Base-by-base conservation (phyloP, 163 green algal species). In the Chlamydomonas reinhardtii region DNA sequence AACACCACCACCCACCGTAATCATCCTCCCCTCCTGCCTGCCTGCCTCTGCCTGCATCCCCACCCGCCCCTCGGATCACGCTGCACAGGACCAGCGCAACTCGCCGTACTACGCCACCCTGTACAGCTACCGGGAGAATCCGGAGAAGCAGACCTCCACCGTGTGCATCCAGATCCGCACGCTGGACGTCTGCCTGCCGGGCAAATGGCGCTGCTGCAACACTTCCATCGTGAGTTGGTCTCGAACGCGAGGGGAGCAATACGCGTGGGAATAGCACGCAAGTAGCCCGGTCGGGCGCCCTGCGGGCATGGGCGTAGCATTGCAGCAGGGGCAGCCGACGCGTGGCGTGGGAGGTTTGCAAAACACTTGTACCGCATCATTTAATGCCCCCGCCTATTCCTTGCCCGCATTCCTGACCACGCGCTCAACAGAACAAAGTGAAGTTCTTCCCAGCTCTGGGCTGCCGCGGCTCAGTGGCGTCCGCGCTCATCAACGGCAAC, bases 361-460 rank as follows among this genome's bases (percentile, higher is more conserved):
- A n/a, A n/a, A n/a, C n/a, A n/a, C n/a, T n/a, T n/a, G n/a, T n/a
- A n/a, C n/a, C n/a, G n/a, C n/a, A n/a, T n/a, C n/a, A n/a, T n/a
- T n/a, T n/a, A n/a, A n/a, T n/a, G n/a, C n/a, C n/a, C n/a, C n/a
- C 66, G n/a, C n/a, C 66, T 22, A 11, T 22, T 9, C 66, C 22
- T 5, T n/a, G 8, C 66, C n/a, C 12, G 31, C n/a, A 43, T 80
- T 73, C 31, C 81, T 61, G 20, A 65, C 31, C 73, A 71, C 12
- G 4, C 56, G 15, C 81, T 76, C 61, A 87, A 87, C 72, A 87
- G 81, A 87, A 87, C 72, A 87, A 87, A 31, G 9, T 87, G 34
- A 87, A 87, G 73, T 64, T 87, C 22, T 87, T 79, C 14, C 80
- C 80, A 3, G 37, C 37, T 29, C 54, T 52, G 65, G 73, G 73